Percentiles rank a stretch among this genome's conserved stretches.
phyloP scores from a whole-genome alignment of 2,329 filamentous ascomycete species.

The Ilyonectria sp. region DNA sequence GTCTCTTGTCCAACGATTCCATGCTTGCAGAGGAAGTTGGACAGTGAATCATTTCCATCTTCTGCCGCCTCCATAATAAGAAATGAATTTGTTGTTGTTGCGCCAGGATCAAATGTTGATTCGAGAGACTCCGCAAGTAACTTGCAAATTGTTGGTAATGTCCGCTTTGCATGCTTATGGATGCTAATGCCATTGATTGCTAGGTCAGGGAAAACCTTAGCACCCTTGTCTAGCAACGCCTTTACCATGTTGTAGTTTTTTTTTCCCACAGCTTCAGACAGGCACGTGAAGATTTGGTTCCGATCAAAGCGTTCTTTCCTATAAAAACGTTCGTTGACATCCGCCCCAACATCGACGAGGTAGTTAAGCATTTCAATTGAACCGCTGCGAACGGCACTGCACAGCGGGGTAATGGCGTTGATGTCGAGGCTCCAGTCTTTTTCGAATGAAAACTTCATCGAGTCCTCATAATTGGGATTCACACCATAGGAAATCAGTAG shows the following conservation, averaged over 20 bases:
- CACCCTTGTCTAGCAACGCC: background rate
- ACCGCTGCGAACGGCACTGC: background rate
- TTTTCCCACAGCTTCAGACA: background rate
- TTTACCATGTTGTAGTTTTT: background rate
- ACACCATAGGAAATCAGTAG: background rate
- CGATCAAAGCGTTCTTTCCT: no score
- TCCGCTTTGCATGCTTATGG: background rate
- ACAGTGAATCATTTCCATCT: background rate
- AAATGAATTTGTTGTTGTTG: background rate
- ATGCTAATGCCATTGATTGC: background rate
- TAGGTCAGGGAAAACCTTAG: background rate
- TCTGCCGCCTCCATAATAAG: background rate
- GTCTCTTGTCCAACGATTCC: background rate
- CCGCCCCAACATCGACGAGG: conserved; percentile 1
- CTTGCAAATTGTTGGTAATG: background rate
- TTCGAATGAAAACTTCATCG: no score
- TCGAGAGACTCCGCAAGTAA: background rate
- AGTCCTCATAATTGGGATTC: background rate
- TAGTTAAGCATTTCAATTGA: background rate
- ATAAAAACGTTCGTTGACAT: background rate
- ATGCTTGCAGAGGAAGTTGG: background rate
- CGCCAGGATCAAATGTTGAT: background rate
- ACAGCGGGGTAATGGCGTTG: background rate
- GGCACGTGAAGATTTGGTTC: no score
- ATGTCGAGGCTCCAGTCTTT: background rate